phyloP scores from a whole-genome alignment of 1,139 yeast species.

The Eremothecium coryli region DNA sequence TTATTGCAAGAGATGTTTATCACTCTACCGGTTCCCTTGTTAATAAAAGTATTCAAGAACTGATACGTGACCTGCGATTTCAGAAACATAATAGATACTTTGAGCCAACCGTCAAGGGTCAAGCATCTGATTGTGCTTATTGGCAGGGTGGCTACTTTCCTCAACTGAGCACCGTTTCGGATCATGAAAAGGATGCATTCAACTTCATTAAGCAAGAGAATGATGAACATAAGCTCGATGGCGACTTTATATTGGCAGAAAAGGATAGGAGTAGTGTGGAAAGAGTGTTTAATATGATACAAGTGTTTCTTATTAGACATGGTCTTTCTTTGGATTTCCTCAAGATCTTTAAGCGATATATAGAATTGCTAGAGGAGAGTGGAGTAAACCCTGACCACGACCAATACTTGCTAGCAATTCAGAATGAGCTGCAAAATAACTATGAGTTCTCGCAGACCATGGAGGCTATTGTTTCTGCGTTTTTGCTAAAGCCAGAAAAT shows the following conservation, averaged over 20 bases:
- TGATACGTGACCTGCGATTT: conserved; percentile 8
- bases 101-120: background rate
- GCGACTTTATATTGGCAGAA: background rate
- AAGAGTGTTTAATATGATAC: conserved; percentile 17
- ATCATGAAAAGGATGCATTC: background rate
- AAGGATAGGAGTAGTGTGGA: background rate
- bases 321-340: conserved; percentile 22
- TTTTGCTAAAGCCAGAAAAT: conserved; percentile 20
- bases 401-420: conserved; percentile 15
- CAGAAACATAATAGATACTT: background rate
- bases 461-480: conserved; percentile 17
- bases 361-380: conserved; percentile 13
- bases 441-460: conserved; percentile 15
- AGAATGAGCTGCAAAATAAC: conserved; percentile 17
- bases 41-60: conserved; percentile 12
- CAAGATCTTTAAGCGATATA: conserved; percentile 18
- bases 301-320: conserved; percentile 20
- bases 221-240: background rate
- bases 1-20: conserved; percentile 11
- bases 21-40: conserved; percentile 18
- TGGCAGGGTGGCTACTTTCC: conserved; percentile 1
- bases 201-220: conserved; percentile 3
- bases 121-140: background rate
- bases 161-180: background rate
- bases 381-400: conserved; percentile 19